phyloP scores from a whole-genome alignment of 768 basidiomycete genomes.

The Leccinum fibrillosum region DNA sequence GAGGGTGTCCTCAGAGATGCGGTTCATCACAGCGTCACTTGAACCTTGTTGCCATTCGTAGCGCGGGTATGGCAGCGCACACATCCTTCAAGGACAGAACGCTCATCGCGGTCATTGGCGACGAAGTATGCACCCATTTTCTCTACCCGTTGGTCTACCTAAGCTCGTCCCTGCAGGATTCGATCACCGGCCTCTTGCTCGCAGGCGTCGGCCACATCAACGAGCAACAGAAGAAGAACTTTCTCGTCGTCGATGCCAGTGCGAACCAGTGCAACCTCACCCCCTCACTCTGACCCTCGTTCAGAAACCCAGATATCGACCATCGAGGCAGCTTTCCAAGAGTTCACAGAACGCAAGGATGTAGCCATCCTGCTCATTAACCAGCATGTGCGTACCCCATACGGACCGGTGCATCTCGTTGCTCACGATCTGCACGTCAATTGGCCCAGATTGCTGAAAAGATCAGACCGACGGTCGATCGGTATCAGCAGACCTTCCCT shows the following conservation, averaged over 20 bases:
- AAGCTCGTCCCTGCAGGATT: constrained; percentile 59
- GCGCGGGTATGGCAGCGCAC: constrained; percentile 43
- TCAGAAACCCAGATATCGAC: constrained; percentile 87
- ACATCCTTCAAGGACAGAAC: constrained; percentile 76
- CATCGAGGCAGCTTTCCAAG: constrained; percentile 91
- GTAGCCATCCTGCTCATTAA: constrained; percentile 97
- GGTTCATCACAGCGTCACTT: constrained; percentile 62
- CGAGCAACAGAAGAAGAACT: constrained; percentile 94
- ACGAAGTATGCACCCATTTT: constrained; percentile 61
- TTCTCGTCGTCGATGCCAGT: constrained; percentile 94
- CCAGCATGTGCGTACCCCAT: constrained; percentile 74
- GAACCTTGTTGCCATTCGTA: constrained; percentile 15
- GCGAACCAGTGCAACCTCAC: constrained; percentile 24
- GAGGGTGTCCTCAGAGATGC: constrained; percentile 84
- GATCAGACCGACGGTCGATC: constrained; percentile 92
- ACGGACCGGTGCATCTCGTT: not conserved
- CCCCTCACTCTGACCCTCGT: constrained; percentile 10
- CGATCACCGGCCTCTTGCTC: constrained; percentile 91
- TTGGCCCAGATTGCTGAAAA: constrained; percentile 84
- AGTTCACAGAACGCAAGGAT: constrained; percentile 92
- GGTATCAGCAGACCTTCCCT: constrained; percentile 94
- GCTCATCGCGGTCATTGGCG: constrained; percentile 93
- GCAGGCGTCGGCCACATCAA: constrained; percentile 94
- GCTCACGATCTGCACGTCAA: constrained; percentile 10
- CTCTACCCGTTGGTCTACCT: constrained; percentile 4